Evolutionary conservation across 495 filamentous ascomycete species (phyloP).

Genomic region (Pseudomonodictys pantanalensis): DNA sequence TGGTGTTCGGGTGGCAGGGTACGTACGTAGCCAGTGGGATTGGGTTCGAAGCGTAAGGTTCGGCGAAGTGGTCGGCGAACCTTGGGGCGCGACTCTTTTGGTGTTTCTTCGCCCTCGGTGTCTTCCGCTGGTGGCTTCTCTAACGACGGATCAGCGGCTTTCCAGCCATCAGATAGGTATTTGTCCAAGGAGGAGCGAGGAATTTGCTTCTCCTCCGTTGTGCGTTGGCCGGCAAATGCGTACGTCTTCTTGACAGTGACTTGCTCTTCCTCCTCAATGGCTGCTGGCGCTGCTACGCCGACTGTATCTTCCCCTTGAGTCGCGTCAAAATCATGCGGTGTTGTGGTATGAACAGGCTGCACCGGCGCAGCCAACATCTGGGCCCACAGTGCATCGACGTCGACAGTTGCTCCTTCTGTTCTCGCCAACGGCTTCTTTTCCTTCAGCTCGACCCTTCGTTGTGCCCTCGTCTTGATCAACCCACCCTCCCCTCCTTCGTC

Average conservation of each 20-base stretch:
- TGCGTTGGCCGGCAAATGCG: conserved; percentile 83
- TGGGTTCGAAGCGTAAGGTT: conserved; percentile 79
- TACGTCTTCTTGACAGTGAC: conserved; percentile 86
- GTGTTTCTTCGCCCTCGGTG: background rate
- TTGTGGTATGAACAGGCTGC: background rate
- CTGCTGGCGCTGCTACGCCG: background rate
- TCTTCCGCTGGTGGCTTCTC: conserved; percentile 36
- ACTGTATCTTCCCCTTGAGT: background rate
- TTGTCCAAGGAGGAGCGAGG: conserved; percentile 73
- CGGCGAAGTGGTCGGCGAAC: conserved; percentile 68
- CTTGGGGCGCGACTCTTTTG: conserved; percentile 14
- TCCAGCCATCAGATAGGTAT: conserved; percentile 56
- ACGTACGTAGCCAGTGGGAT: conserved; percentile 45
- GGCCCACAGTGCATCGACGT: conserved; percentile 87
- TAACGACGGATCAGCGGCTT: conserved; percentile 28
- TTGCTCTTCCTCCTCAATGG: conserved; percentile 47
- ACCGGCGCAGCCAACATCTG: conserved; percentile 56
- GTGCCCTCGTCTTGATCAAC: conserved; percentile 73
- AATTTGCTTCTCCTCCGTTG: conserved; percentile 79
- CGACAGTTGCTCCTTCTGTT: conserved; percentile 70
- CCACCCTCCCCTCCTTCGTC: conserved; percentile 69
- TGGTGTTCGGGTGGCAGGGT: conserved; percentile 37
- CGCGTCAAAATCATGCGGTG: background rate
- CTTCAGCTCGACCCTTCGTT: conserved; percentile 49
- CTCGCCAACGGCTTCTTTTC: conserved; percentile 61